Evolutionary conservation across 371 early-diverging fungal genomes (phyloP), one percentile per base, ranked within the genome.

Genomic region (Mucor irregularis): DNA sequence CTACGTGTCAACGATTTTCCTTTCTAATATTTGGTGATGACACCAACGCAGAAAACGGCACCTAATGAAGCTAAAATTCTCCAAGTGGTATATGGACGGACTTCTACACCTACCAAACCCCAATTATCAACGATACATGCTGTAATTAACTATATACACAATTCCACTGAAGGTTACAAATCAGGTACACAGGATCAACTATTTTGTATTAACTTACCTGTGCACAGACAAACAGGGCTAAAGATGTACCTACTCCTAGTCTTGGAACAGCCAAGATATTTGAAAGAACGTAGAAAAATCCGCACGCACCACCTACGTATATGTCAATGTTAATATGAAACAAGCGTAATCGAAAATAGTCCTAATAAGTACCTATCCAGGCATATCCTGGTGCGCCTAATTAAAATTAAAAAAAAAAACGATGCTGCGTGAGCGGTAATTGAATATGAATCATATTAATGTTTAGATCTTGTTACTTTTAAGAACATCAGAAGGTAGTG

Each of bases 91-190:
- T 69, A 83, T 13, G 67, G 55, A 17, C 76, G 64, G 38, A 68
- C 58, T 25, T 52, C 53, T 19, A 75, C 61, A 5, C 73, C 82
- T 21, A 77, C 62, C 29, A 79, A 26, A 6, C 66, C 62, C 58
- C 73, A 81, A 42, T 77, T 58, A 58, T 81, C 78, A 35, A 79
- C 71, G 16, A 81, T 26, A 53, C 79, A 78, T n/a, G 79, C 75
- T 42, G 64, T 66, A 14, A 75, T 66, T 5, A 68, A 53, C 62
- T 71, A 47, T 4, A 26, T 30, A n/a, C n/a, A n/a, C 14, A 21
- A 34, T 5, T 49, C 6, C 16, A 1, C n/a, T 5, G n/a, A 35
- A 35, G 13, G 11, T 8, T 13, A 25, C n/a, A 25, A 24, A 16
- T 29, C n/a, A n/a, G n/a, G n/a, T n/a, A n/a, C n/a, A n/a, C n/a